A percentile compares a stretch with the other conserved stretches of the same genome.
Conservation (phyloP, 202 grass and related monocot species). For the Cymbopogon flexuosus region DNA sequence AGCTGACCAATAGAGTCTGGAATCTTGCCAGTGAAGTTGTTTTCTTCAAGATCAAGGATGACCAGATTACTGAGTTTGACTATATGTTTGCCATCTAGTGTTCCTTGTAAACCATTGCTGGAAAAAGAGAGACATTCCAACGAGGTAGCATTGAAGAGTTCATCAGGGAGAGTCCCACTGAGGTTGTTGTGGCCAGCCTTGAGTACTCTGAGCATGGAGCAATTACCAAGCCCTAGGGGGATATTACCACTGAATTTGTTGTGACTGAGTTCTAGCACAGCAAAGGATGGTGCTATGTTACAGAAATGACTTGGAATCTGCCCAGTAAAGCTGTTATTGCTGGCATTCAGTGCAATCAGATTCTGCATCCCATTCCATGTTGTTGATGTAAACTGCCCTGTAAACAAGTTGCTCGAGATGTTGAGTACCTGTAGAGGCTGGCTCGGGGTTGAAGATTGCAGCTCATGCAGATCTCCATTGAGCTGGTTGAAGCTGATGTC, state of each 20-base stretch:
- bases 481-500: slow-evolving; percentile 55
- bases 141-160: slow-evolving; percentile 39
- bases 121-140: slow-evolving; percentile 37
- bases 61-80: slow-evolving; percentile 25
- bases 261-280: slow-evolving; percentile 15
- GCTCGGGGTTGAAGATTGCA: not conserved
- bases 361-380: slow-evolving; percentile 13
- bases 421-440: slow-evolving; percentile 38
- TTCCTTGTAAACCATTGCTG: slow-evolving; percentile 30
- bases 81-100: slow-evolving; percentile 2
- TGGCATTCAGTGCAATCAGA: slow-evolving; percentile 39
- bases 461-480: not conserved
- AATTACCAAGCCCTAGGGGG: slow-evolving; percentile 33
- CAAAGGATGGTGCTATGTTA: slow-evolving; percentile 14
- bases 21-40: slow-evolving; percentile 13
- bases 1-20: slow-evolving; percentile 28
- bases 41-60: slow-evolving; percentile 47
- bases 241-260: slow-evolving; percentile 42
- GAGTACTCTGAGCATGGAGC: slow-evolving; percentile 35
- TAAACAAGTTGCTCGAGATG: slow-evolving; percentile 52
- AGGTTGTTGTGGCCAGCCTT: slow-evolving; percentile 33
- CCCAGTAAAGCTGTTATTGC: slow-evolving; percentile 56
- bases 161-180: slow-evolving; percentile 38
- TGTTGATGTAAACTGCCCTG: not conserved
- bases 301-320: slow-evolving; percentile 43